These are phyloP conservation scores for Samsoniella hepiali DNA, from an alignment of 2,329 filamentous ascomycete genomes.

Conservation along the genomic window DNA sequence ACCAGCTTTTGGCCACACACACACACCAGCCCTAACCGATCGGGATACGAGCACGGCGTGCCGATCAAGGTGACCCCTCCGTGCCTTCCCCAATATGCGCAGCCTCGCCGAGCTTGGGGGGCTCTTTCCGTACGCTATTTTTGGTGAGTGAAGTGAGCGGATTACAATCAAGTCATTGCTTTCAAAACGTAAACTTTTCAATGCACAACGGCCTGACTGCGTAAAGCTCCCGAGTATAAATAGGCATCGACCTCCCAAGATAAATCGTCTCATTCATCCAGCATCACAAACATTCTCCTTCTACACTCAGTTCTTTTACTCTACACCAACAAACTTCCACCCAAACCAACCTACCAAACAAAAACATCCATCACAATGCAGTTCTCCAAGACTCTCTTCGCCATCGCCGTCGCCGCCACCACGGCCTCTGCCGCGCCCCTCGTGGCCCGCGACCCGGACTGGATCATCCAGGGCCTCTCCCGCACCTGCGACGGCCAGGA, in stretches of 20 bases:
- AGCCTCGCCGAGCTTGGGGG: background rate
- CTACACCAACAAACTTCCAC: background rate
- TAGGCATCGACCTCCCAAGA: background rate
- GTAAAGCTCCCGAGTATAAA: background rate
- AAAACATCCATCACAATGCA: conserved; percentile 37
- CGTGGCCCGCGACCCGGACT: conserved; percentile 39
- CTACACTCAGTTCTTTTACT: background rate
- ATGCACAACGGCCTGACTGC: no score
- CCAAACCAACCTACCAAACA: conserved; percentile 15
- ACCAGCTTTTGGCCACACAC: background rate
- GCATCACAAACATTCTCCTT: background rate
- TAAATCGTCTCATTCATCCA: background rate
- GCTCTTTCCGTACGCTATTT: background rate
- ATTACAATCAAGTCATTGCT: background rate
- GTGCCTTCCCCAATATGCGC: background rate
- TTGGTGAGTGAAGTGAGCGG: background rate
- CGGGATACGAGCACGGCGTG: conserved; percentile 8
- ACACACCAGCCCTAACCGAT: background rate
- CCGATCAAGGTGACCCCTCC: background rate
- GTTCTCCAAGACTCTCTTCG: conserved; percentile 38
- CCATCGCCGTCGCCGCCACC: conserved; percentile 35
- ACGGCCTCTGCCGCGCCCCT: conserved; percentile 39
- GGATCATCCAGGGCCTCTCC: conserved; percentile 40
- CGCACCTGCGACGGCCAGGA: conserved; percentile 40
- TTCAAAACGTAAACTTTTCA: background rate